Evolutionary conservation across 1,284 basidiomycete species (phyloP).

Genomic region (Salmacisia buchloeana): DNA sequence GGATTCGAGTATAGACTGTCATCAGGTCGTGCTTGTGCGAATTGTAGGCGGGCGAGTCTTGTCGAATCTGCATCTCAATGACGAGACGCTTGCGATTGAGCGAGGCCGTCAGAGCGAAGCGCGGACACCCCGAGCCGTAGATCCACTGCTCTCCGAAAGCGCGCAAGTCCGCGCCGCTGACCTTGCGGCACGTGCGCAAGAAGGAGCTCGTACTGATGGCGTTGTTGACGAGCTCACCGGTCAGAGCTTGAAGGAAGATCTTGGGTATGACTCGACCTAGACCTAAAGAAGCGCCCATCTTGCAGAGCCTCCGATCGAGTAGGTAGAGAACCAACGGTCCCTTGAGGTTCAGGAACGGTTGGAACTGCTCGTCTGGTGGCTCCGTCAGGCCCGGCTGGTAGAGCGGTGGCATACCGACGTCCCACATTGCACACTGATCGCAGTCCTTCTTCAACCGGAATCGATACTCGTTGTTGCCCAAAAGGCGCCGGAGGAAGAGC

Average conservation of each 20-base stretch:
- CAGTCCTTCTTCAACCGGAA: slow-evolving; percentile 95
- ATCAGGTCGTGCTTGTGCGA: slow-evolving; percentile 39
- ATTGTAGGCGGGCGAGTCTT: slow-evolving; percentile 68
- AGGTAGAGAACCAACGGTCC: slow-evolving; percentile 91
- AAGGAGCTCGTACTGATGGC: slow-evolving; percentile 84
- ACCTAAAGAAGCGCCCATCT: slow-evolving; percentile 89
- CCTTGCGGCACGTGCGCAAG: slow-evolving; percentile 84
- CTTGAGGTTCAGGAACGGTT: slow-evolving; percentile 82
- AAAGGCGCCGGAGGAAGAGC: slow-evolving; percentile 75
- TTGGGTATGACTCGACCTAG: slow-evolving; percentile 91
- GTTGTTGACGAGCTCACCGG: slow-evolving; percentile 74
- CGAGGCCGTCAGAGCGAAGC: slow-evolving; percentile 78
- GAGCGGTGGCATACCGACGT: slow-evolving; percentile 84
- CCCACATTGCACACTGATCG: slow-evolving; percentile 81
- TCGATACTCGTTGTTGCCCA: slow-evolving; percentile 96
- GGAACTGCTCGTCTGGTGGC: slow-evolving; percentile 54
- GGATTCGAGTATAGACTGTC: slow-evolving; percentile 52
- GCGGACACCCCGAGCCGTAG: slow-evolving; percentile 91
- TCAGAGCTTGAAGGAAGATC: slow-evolving; percentile 86
- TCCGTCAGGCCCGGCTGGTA: slow-evolving; percentile 79
- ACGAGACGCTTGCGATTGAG: slow-evolving; percentile 98
- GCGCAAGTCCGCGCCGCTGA: slow-evolving; percentile 71
- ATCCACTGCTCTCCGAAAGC: slow-evolving; percentile 97
- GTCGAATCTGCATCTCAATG: slow-evolving; percentile 88
- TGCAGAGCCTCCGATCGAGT: slow-evolving; percentile 83